Evolutionary conservation across 345 rosid species (phyloP).

Genomic region (Eutrema yunnanense): DNA sequence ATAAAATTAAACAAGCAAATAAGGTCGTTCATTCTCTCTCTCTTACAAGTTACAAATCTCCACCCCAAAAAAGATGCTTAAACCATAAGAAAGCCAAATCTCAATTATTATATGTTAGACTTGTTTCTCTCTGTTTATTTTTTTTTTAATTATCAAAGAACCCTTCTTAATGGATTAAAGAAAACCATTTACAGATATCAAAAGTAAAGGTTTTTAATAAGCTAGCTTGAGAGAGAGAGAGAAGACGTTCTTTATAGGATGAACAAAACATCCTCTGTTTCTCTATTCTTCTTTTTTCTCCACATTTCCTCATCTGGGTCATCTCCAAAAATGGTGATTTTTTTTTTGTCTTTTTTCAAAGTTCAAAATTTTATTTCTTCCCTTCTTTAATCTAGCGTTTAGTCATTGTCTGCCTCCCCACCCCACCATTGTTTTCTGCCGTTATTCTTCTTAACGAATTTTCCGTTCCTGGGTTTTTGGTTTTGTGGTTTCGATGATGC

Average conservation of each 20-base stretch:
- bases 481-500: slow-evolving; percentile 13
- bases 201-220: slow-evolving; percentile 53
- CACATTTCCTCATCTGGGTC: slow-evolving; percentile 52
- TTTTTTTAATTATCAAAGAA: not conserved
- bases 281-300: slow-evolving; percentile 33
- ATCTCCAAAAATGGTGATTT: slow-evolving; percentile 45
- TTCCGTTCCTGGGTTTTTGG: slow-evolving; percentile 18
- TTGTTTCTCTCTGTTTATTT: slow-evolving; percentile 33
- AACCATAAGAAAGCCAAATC: slow-evolving; percentile 17
- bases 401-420: not conserved
- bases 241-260: slow-evolving; percentile 29
- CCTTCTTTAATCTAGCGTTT: not conserved
- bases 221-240: slow-evolving; percentile 36
- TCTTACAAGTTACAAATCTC: slow-evolving; percentile 20
- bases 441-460: not conserved
- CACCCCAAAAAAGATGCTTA: not conserved
- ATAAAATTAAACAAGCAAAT: not conserved
- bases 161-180: slow-evolving; percentile 36
- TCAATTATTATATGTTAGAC: slow-evolving; percentile 17
- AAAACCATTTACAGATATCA: slow-evolving; percentile 21
- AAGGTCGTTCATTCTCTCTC: slow-evolving; percentile 29
- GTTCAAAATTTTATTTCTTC: not conserved
- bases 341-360: not conserved
- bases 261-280: slow-evolving; percentile 50
- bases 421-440: not conserved